Percentiles rank a stretch among this genome's conserved stretches.
Conservation (phyloP, 805 yeast species). For the Wickerhamomyces sydowiorum region DNA sequence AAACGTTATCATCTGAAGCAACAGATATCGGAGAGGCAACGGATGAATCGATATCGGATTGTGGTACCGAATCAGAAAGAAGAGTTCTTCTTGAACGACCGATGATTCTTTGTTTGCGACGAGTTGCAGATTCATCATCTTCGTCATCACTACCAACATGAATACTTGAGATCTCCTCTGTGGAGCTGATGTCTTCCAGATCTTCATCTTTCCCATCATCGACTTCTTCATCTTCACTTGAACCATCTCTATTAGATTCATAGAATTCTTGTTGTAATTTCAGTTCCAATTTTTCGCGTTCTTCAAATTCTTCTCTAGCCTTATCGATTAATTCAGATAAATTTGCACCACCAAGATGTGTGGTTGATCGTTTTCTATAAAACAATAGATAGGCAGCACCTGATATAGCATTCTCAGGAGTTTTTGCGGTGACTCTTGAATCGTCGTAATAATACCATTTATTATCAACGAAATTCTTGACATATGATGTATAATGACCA, state of each 20-base stretch:
- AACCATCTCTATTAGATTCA: conserved; percentile 19
- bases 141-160: conserved; percentile 21
- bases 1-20: conserved; percentile 24
- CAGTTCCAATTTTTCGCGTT: conserved; percentile 15
- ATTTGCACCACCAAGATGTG: conserved; percentile 42
- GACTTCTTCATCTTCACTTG: conserved; percentile 14
- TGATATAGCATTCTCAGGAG: conserved; percentile 55
- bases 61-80: conserved; percentile 2
- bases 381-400: conserved; percentile 86
- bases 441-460: conserved; percentile 92
- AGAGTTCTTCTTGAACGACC: conserved; percentile 10
- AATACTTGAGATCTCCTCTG: conserved; percentile 16
- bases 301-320: conserved; percentile 32
- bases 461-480: conserved; percentile 65
- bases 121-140: conserved; percentile 12
- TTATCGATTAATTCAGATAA: conserved; percentile 34
- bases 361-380: conserved; percentile 50
- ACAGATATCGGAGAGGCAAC: conserved; percentile 26
- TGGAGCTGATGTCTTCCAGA: conserved; percentile 7
- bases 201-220: conserved; percentile 6
- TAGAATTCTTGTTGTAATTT: conserved; percentile 22
- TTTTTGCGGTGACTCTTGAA: conserved; percentile 58
- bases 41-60: conserved; percentile 18
- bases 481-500: conserved; percentile 94
- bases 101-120: conserved; percentile 21